Conservation (phyloP, 2,329 filamentous ascomycete genomes). For the Curvularia eragrostidis region DNA sequence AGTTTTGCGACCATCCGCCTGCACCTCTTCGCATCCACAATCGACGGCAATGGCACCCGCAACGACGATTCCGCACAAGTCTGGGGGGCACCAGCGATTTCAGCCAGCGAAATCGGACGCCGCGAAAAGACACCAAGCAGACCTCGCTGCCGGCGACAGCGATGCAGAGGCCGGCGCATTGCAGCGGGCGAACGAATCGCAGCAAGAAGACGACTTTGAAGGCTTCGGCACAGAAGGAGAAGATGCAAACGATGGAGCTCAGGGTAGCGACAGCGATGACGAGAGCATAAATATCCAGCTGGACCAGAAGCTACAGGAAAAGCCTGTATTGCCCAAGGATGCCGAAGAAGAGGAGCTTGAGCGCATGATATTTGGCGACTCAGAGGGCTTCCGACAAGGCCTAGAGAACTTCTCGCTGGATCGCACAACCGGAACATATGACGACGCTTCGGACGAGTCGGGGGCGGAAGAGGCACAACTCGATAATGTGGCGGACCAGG, state of each 20-base stretch:
- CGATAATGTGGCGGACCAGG: conserved; percentile 75
- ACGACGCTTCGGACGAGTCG: conserved; percentile 50
- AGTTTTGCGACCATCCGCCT: conserved; percentile 31
- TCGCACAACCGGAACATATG: conserved; percentile 43
- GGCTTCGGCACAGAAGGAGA: conserved; percentile 32
- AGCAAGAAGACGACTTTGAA: conserved; percentile 36
- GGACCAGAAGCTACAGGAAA: conserved; percentile 33
- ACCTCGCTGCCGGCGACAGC: conserved; percentile 30
- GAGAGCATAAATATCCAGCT: conserved; percentile 31
- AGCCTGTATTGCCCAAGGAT: conserved; percentile 67
- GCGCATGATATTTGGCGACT: conserved; percentile 85
- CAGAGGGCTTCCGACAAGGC: conserved; percentile 77
- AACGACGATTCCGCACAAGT: conserved; percentile 30
- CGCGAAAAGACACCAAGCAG: conserved; percentile 19
- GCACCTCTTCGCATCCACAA: conserved; percentile 23
- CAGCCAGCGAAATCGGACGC: conserved; percentile 22
- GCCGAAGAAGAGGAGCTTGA: conserved; percentile 85
- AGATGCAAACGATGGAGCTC: conserved; percentile 9
- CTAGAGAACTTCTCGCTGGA: conserved; percentile 66
- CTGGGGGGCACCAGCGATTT: conserved; percentile 33
- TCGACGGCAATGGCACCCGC: conserved; percentile 39
- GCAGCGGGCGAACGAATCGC: conserved; percentile 26
- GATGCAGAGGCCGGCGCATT: conserved; percentile 34
- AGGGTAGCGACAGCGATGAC: conserved; percentile 24
- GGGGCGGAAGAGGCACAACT: conserved; percentile 58